Base-by-base conservation (phyloP, 441 rosid genomes). In the Euphorbia celastroides region DNA sequence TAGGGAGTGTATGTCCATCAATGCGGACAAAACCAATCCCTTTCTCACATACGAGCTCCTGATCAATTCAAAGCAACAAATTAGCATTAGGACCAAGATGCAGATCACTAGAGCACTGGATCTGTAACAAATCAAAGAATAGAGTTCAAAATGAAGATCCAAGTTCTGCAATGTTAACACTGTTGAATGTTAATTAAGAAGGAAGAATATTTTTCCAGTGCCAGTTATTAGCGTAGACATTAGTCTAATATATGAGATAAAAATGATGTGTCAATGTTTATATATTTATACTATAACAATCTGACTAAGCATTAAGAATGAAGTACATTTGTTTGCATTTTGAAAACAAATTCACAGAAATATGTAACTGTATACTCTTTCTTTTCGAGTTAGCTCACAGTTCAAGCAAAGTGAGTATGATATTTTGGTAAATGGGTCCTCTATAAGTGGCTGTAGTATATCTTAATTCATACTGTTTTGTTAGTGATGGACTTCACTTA, bases 21-120 rank as follows among this genome's bases (percentile, higher is more conserved):
- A 93, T 93, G 70, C 96, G 97, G 55, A 91, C 84, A 70, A 93
- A 93, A 69, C 77, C 76, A 69, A 93, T 75, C 75, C 83, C 89
- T 82, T 88, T 93, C 82, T 91, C 92, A 77, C 90, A 83, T 70
- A 89, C 54, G 69, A 85, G 85, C 74, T 93, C 96, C 97, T 93
- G 84, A 36, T 42, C 50, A 75, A 62, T 50, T 30, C 32, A 65
- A 71, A 60, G 64, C 16, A 60, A 70, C 8, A 58, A 70, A 54
- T 10, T 68, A 44, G 64, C 10, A 57, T 9, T 52, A 57, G 38
- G 27, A 57, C 19, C 64, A 30, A 51, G 30, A 72, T 17, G 19
- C 23, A 62, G 22, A 32, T 16, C 22, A 48, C 22, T 27, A 25
- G 13, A 57, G 17, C 4, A 38, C 66, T 50, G 61, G 65, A 32